Percentiles rank a stretch among this genome's conserved stretches.
Conservation (phyloP, 116 monocot species). For the Cymodocea nodosa region DNA sequence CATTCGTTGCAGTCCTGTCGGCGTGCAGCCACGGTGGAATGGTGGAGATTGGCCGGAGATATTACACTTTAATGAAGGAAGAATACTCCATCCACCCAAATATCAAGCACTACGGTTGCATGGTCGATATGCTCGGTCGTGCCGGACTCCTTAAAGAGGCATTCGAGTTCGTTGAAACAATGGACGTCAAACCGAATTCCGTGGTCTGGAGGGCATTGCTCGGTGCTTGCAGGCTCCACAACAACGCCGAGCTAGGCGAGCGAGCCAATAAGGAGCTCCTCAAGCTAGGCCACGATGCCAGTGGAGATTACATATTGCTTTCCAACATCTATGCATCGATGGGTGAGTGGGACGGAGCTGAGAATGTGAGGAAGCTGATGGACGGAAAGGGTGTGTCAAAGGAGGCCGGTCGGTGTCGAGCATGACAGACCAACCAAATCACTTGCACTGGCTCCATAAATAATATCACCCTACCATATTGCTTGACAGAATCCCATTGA, state of each 20-base stretch:
- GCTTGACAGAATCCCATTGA: too few species aligned
- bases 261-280: constrained; percentile 43
- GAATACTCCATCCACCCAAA: constrained; percentile 54
- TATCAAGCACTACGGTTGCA: constrained; percentile 87
- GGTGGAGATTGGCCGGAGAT: constrained; percentile 51
- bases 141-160: constrained; percentile 70
- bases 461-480: background rate
- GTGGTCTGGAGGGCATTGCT: constrained; percentile 76
- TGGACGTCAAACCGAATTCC: constrained; percentile 47
- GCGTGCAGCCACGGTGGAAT: constrained; percentile 89
- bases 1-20: constrained; percentile 61
- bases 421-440: background rate
- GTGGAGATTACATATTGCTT: constrained; percentile 79
- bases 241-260: constrained; percentile 50
- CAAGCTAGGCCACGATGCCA: constrained; percentile 33
- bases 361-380: constrained; percentile 76
- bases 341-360: constrained; percentile 61
- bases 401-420: constrained; percentile 42
- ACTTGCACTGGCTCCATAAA: background rate
- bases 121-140: constrained; percentile 86
- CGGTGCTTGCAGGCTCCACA: constrained; percentile 64
- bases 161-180: constrained; percentile 33
- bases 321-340: constrained; percentile 76
- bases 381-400: constrained; percentile 61
- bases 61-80: constrained; percentile 57